These are phyloP conservation scores for Daldinia sp. DNA, from an alignment of 2,329 filamentous ascomycete species.

Conservation along the genomic window DNA sequence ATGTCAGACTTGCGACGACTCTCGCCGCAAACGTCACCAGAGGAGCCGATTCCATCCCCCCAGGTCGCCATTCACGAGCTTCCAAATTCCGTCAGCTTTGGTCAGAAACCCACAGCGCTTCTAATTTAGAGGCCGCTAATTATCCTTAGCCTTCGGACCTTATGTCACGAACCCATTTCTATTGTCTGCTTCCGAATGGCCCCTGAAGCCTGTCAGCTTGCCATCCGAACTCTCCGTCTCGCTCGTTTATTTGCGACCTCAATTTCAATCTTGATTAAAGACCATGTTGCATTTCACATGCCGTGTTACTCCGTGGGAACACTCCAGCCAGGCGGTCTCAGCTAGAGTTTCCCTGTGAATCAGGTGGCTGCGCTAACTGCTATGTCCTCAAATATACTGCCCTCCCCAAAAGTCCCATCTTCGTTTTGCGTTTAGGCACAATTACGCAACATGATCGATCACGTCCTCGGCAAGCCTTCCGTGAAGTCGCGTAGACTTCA, in stretches of 20 bases:
- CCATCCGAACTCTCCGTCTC: slow-evolving; percentile 26
- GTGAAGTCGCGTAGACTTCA: slow-evolving; percentile 91
- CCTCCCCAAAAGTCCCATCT: no score
- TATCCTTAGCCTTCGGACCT: slow-evolving; percentile 24
- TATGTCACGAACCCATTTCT: slow-evolving; percentile 28
- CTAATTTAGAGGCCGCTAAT: slow-evolving; percentile 19
- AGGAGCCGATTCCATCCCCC: slow-evolving; percentile 31
- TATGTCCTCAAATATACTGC: slow-evolving; percentile 16
- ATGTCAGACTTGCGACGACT: slow-evolving; percentile 23
- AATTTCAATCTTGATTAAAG: slow-evolving; percentile 12
- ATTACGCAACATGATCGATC: slow-evolving; percentile 70
- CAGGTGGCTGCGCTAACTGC: neutral
- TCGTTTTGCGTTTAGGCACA: no score
- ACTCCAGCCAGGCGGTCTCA: slow-evolving; percentile 3
- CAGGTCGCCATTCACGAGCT: slow-evolving; percentile 33
- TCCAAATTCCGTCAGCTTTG: slow-evolving; percentile 29
- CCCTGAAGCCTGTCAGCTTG: slow-evolving; percentile 6
- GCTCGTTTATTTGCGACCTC: neutral
- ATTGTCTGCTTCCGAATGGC: slow-evolving; percentile 25
- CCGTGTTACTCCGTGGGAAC: slow-evolving; percentile 12
- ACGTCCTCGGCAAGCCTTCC: slow-evolving; percentile 90
- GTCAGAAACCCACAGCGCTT: slow-evolving; percentile 25
- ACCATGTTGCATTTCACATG: slow-evolving; percentile 30
- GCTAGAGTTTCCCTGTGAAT: neutral
- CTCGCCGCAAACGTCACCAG: slow-evolving; percentile 36